Percentiles rank a stretch among this genome's conserved stretches.
Conservation (phyloP, 257 asterid genomes). For the Ballota nigra region DNA sequence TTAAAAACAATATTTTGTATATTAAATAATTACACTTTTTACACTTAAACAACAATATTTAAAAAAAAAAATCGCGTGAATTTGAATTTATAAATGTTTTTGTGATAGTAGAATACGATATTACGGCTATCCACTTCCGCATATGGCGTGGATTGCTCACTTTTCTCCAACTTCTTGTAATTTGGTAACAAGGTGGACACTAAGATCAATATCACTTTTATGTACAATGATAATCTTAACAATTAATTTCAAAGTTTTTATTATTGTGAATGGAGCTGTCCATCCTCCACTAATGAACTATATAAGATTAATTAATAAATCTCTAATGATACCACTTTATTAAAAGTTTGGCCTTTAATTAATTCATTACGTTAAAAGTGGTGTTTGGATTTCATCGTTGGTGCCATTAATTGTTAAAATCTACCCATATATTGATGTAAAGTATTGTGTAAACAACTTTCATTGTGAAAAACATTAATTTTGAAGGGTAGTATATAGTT, state of each 20-base stretch:
- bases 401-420: no score
- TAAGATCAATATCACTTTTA: background rate
- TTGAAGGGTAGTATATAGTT: no score
- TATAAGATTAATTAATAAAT: background rate
- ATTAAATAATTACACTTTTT: no score
- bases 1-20: no score
- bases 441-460: no score
- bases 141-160: background rate
- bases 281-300: constrained; percentile 4
- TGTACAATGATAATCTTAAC: constrained; percentile 14
- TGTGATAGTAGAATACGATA: background rate
- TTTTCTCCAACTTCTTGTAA: background rate
- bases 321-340: background rate
- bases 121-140: background rate
- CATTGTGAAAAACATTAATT: no score
- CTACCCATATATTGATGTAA: no score
- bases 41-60: no score
- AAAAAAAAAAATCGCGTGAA: no score
- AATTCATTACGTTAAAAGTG: background rate
- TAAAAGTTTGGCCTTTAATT: background rate
- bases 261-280: background rate
- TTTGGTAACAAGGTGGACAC: background rate
- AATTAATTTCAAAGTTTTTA: background rate
- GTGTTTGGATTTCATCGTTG: no score
- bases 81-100: no score